A percentile compares a stretch with the other conserved stretches of the same genome.
Conservation (phyloP, 495 filamentous ascomycete genomes). For the Podospora pseudopauciseta region DNA sequence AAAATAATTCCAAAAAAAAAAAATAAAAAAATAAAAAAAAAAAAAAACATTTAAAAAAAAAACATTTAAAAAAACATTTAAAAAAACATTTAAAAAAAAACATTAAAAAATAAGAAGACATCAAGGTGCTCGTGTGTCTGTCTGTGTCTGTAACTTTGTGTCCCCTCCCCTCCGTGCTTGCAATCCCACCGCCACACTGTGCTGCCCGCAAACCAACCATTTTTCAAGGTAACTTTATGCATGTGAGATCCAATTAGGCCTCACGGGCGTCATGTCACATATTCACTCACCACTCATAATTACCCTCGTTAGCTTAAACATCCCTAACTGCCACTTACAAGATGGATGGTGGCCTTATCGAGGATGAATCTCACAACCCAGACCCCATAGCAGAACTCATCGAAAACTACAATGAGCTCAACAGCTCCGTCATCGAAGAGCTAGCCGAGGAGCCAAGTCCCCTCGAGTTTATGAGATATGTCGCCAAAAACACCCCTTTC, state of each 20-base stretch:
- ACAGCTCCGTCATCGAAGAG: slow-evolving; percentile 52
- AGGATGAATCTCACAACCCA: slow-evolving; percentile 1
- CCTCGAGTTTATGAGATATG: slow-evolving; percentile 69
- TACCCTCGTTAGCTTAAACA: background rate
- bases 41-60: too few species aligned
- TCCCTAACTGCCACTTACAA: background rate
- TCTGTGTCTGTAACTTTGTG: background rate
- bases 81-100: too few species aligned
- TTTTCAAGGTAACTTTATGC: background rate
- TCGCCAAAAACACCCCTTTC: slow-evolving; percentile 64
- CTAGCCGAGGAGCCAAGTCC: slow-evolving; percentile 60
- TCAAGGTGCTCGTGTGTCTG: background rate
- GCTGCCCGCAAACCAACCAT: background rate
- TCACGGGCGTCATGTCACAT: slow-evolving; percentile 1
- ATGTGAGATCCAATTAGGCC: background rate
- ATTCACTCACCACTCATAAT: background rate
- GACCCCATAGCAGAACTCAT: slow-evolving; percentile 54
- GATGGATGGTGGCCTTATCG: background rate
- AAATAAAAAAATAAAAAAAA: too few species aligned
- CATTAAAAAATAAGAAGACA: background rate
- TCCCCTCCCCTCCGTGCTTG: background rate
- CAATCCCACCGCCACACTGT: background rate
- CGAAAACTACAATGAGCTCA: slow-evolving; percentile 64
- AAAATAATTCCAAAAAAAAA: too few species aligned
- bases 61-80: background rate